Percentiles rank a stretch among this genome's conserved stretches.
These are phyloP conservation scores for Yamadazyma paraphyllophila DNA, from an alignment of 805 yeast genomes.

Conservation along the genomic window DNA sequence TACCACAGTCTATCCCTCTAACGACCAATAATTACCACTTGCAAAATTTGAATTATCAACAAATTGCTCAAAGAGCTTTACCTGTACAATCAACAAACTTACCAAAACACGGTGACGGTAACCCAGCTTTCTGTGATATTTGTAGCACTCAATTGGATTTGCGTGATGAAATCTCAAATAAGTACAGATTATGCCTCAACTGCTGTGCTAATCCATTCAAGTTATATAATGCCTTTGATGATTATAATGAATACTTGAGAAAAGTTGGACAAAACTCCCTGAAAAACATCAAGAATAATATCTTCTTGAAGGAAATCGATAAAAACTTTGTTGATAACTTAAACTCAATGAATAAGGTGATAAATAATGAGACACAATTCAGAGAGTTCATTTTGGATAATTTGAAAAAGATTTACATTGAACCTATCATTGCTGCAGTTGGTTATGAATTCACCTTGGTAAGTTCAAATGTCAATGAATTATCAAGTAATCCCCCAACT, in stretches of 20 bases:
- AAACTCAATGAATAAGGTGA: conserved; percentile 20
- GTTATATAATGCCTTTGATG: conserved; percentile 23
- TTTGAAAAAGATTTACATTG: conserved; percentile 35
- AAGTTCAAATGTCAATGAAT: conserved; percentile 31
- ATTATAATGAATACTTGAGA: conserved; percentile 27
- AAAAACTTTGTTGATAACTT: conserved; percentile 19
- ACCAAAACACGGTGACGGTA: conserved; percentile 7
- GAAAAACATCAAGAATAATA: conserved; percentile 16
- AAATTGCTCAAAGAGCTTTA: conserved; percentile 17
- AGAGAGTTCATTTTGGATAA: conserved; percentile 33
- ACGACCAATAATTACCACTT: conserved; percentile 6
- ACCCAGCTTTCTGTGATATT: conserved; percentile 23
- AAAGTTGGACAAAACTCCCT: conserved; percentile 16
- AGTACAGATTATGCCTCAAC: conserved; percentile 26
- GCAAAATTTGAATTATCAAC: conserved; percentile 14
- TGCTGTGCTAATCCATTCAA: conserved; percentile 32
- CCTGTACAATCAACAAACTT: conserved; percentile 16
- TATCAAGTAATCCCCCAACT: conserved; percentile 14
- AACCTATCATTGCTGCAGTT: conserved; percentile 38
- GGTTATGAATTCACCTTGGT: conserved; percentile 28
- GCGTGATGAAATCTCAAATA: conserved; percentile 22
- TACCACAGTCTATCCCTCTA: conserved; percentile 11
- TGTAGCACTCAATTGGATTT: conserved; percentile 23
- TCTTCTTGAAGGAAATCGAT: conserved; percentile 22
- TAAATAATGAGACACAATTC: conserved; percentile 32